Percentiles rank a stretch among this genome's conserved stretches.
phyloP scores from a whole-genome alignment of 2,329 filamentous ascomycete genomes.

The Fusarium sp. region DNA sequence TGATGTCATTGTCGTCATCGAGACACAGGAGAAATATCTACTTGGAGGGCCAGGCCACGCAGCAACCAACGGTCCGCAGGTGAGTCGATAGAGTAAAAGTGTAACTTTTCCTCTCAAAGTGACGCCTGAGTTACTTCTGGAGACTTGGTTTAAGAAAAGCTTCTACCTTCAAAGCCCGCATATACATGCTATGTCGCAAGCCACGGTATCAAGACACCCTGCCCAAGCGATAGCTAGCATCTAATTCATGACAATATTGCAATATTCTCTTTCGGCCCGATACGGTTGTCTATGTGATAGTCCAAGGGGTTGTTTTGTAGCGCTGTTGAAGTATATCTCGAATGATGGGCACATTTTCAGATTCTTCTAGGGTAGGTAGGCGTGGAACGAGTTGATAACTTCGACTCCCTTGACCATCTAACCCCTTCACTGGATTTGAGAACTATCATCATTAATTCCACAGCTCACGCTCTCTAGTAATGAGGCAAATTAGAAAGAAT shows the following conservation, averaged over 20 bases:
- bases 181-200: not conserved
- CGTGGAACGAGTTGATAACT: not conserved
- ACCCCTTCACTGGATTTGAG: not conserved
- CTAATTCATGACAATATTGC: not conserved
- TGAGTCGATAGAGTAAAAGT: not conserved
- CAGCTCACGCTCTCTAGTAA: not conserved
- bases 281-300: too few relatives aligned
- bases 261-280: too few relatives aligned
- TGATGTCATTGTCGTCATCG: conserved; percentile 38
- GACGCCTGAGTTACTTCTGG: too few relatives aligned
- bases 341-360: not conserved
- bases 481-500: not conserved
- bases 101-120: not conserved
- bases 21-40: not conserved
- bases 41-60: not conserved
- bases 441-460: not conserved
- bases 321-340: not conserved
- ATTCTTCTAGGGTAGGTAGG: not conserved
- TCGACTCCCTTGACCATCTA: not conserved
- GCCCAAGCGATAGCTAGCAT: too few relatives aligned
- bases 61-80: not conserved
- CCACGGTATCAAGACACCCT: too few relatives aligned
- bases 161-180: too few relatives aligned
- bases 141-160: not conserved
- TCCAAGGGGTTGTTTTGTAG: not conserved